These are phyloP conservation scores for Platismatia glauca DNA, from an alignment of 495 filamentous ascomycete species.

Conservation along the genomic window DNA sequence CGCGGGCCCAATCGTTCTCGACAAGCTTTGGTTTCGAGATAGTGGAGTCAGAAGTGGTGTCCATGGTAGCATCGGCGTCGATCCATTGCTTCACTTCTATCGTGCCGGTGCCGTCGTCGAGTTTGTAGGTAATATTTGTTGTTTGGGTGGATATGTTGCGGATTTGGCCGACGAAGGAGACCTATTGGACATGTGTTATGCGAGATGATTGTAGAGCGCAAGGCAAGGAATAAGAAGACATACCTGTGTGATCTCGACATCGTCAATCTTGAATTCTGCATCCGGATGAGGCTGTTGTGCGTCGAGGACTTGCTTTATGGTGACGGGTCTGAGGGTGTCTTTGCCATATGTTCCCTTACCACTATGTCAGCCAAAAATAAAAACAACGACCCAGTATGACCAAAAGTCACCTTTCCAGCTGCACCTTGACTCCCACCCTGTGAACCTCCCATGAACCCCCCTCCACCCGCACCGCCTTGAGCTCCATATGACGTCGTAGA, in stretches of 20 bases:
- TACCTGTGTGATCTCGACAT: conserved; percentile 50
- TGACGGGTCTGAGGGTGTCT: conserved; percentile 80
- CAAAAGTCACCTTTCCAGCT: conserved; percentile 30
- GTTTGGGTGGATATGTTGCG: conserved; percentile 75
- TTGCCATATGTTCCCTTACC: conserved; percentile 45
- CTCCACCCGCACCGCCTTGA: conserved; percentile 51
- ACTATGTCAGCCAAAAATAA: conserved; percentile 12
- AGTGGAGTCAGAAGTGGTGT: conserved; percentile 37
- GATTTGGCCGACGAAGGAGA: conserved; percentile 84
- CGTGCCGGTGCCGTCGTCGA: conserved; percentile 90
- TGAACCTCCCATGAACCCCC: conserved; percentile 53
- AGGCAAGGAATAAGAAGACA: not conserved
- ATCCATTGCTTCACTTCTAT: conserved; percentile 93
- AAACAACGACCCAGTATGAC: not conserved
- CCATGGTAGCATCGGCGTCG: conserved; percentile 48
- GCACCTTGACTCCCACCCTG: conserved; percentile 43
- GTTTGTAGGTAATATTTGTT: conserved; percentile 82
- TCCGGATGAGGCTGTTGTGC: conserved; percentile 64
- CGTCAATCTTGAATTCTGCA: conserved; percentile 71
- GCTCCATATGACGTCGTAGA: conserved; percentile 49
- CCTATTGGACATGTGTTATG: conserved; percentile 32
- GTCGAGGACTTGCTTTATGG: conserved; percentile 87
- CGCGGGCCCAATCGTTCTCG: conserved; percentile 70
- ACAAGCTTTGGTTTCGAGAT: conserved; percentile 41
- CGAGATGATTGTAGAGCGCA: conserved; percentile 15